phyloP scores from a whole-genome alignment of 1,139 yeast genomes.

The Spathaspora sp. region DNA sequence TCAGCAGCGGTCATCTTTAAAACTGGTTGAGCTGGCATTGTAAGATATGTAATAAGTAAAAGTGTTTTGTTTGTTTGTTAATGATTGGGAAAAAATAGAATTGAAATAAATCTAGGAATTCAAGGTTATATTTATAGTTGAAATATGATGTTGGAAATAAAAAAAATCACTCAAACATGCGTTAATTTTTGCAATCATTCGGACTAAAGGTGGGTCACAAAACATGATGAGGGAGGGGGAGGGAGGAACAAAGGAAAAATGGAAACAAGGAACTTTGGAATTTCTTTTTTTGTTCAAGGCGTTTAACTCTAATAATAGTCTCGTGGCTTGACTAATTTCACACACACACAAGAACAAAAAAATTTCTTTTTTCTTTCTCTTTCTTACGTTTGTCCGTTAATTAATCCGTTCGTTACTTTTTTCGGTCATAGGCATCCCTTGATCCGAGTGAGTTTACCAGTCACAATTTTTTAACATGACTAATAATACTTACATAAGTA shows the following conservation, averaged over 20 bases:
- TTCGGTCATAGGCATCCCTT: neutral
- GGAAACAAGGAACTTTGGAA: slow-evolving; percentile 3
- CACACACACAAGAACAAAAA: neutral
- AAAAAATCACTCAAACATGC: neutral
- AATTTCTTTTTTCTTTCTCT: slow-evolving; percentile 2
- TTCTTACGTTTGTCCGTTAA: neutral
- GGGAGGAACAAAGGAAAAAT: slow-evolving; percentile 1
- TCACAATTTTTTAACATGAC: neutral
- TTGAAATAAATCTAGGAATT: slow-evolving; percentile 1
- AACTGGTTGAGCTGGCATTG: slow-evolving; percentile 17
- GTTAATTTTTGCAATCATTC: neutral
- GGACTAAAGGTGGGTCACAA: slow-evolving; percentile 5
- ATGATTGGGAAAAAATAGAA: neutral
- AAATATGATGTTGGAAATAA: neutral
- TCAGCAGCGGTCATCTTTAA: slow-evolving; percentile 37
- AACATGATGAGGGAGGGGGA: neutral
- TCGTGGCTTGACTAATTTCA: neutral
- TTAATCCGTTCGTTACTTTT: neutral
- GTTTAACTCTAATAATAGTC: slow-evolving; percentile 1
- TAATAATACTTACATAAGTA: neutral
- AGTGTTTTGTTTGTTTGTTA: neutral
- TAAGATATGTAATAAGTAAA: slow-evolving; percentile 1
- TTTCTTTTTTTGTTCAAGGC: slow-evolving; percentile 5
- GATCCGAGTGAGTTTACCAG: neutral
- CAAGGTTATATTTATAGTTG: slow-evolving; percentile 3